These are phyloP conservation scores for Mycena amicta DNA, from an alignment of 768 basidiomycete genomes.

Conservation along the genomic window DNA sequence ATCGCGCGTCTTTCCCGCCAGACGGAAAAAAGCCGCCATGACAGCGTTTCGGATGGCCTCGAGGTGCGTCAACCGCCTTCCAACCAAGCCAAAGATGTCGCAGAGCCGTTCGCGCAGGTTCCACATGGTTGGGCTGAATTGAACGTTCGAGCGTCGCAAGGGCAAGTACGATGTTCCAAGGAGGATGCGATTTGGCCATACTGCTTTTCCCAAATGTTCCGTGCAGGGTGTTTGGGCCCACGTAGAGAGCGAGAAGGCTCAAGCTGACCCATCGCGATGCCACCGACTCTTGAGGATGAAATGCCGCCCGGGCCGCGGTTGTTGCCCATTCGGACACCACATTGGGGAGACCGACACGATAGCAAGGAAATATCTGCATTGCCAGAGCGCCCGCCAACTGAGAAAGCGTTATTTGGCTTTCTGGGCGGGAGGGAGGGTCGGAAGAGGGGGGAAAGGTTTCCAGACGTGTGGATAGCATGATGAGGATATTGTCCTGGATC, in stretches of 20 bases:
- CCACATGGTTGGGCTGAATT: not conserved
- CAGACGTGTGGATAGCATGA: conserved; percentile 38
- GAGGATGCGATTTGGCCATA: not conserved
- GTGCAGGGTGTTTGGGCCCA: not conserved
- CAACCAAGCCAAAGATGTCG: conserved; percentile 47
- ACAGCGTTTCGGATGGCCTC: conserved; percentile 39
- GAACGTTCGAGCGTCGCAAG: conserved; percentile 38
- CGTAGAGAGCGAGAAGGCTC: not conserved
- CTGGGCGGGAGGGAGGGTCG: not conserved
- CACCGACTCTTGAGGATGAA: not conserved
- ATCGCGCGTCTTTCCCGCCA: conserved; percentile 44
- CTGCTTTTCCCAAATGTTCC: not conserved
- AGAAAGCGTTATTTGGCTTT: not conserved
- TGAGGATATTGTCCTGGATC: conserved; percentile 38
- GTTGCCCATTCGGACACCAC: not conserved
- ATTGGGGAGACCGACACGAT: not conserved
- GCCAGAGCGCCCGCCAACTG: conserved; percentile 9
- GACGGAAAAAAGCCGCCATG: conserved; percentile 46
- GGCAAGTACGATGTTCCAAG: conserved; percentile 47
- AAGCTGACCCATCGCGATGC: not conserved
- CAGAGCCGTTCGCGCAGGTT: conserved; percentile 10
- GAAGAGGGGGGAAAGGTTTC: not conserved
- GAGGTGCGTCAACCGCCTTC: conserved; percentile 26
- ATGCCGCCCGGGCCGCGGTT: not conserved
- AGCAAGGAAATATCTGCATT: not conserved